These are phyloP conservation scores for Penicillium olsonii DNA, from an alignment of 2,329 filamentous ascomycete genomes.

Conservation along the genomic window DNA sequence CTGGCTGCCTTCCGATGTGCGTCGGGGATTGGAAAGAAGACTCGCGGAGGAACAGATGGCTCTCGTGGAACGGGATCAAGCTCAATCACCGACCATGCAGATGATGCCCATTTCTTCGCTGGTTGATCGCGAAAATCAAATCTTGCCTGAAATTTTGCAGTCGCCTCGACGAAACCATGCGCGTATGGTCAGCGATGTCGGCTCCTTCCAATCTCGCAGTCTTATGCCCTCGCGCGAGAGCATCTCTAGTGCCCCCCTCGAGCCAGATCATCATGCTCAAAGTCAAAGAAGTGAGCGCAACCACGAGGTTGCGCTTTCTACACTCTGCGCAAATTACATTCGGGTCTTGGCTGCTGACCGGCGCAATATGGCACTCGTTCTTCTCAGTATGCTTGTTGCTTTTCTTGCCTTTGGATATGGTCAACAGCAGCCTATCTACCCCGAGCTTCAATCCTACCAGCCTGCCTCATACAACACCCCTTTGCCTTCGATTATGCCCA, in stretches of 20 bases:
- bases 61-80: conserved; percentile 15
- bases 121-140: background rate
- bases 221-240: background rate
- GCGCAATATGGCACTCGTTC: conserved; percentile 48
- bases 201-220: conserved; percentile 9
- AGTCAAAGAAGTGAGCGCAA: conserved; percentile 10
- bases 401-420: conserved; percentile 16
- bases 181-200: conserved; percentile 10
- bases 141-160: conserved; percentile 2
- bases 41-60: conserved; percentile 44
- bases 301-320: conserved; percentile 53
- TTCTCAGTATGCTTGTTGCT: conserved; percentile 15
- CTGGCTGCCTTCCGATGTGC: conserved; percentile 57
- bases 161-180: conserved; percentile 12
- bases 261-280: conserved; percentile 3
- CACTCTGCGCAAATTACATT: conserved; percentile 56
- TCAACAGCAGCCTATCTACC: background rate
- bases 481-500: background rate
- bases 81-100: conserved; percentile 10
- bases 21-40: conserved; percentile 51
- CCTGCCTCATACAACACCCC: conserved; percentile 6
- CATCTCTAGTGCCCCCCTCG: conserved; percentile 13
- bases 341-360: conserved; percentile 54
- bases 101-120: conserved; percentile 2
- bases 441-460: conserved; percentile 17